These are phyloP conservation scores for Plantago ovata DNA, from an alignment of 257 asterid genomes.

Conservation along the genomic window DNA sequence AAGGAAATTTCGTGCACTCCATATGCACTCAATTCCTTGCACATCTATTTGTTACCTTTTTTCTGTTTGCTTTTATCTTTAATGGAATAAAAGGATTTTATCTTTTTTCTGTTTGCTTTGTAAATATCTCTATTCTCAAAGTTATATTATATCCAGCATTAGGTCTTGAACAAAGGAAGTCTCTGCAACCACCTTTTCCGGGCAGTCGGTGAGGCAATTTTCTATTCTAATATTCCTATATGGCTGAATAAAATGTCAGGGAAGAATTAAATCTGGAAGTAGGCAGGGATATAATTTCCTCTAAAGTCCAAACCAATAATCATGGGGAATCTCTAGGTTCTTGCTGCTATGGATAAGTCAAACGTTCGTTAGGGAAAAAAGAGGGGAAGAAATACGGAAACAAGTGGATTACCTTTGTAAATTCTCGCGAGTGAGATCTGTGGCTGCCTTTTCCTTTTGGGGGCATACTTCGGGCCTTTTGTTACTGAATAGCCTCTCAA, in stretches of 20 bases:
- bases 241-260: neutral
- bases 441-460: conserved; percentile 86
- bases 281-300: neutral
- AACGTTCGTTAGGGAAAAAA: neutral
- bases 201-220: neutral
- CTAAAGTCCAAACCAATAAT: neutral
- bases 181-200: neutral
- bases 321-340: neutral
- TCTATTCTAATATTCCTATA: neutral
- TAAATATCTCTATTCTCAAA: neutral
- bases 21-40: too few relatives aligned
- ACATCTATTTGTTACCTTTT: too few relatives aligned
- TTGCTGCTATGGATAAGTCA: neutral
- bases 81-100: too few relatives aligned
- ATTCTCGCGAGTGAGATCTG: conserved; percentile 90
- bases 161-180: neutral
- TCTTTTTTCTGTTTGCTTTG: too few relatives aligned
- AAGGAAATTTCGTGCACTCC: too few relatives aligned
- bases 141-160: too few relatives aligned
- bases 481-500: conserved; percentile 87
- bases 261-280: neutral
- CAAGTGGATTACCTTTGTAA: conserved; percentile 53
- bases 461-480: conserved; percentile 90
- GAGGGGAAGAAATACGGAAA: neutral
- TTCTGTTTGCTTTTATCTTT: too few relatives aligned